phyloP scores from a whole-genome alignment of 2,329 filamentous ascomycete species.

The Escovopsis weberi region DNA sequence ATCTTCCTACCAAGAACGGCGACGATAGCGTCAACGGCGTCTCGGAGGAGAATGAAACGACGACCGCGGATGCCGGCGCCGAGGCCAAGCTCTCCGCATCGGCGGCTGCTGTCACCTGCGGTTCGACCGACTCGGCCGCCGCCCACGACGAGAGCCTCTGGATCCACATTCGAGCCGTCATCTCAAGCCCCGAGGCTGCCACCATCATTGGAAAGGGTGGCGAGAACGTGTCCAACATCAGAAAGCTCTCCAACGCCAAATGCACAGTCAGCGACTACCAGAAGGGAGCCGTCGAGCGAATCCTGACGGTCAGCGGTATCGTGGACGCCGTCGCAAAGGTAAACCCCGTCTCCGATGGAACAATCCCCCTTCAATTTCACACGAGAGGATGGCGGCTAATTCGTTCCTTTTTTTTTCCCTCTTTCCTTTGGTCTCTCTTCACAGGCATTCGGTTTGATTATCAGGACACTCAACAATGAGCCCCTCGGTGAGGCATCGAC shows the following conservation, averaged over 20 bases:
- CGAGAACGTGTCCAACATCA: constrained; percentile 95
- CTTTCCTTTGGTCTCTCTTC: not conserved
- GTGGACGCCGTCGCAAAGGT: constrained; percentile 97
- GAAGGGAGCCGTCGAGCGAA: constrained; percentile 91
- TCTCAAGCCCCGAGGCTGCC: constrained; percentile 91
- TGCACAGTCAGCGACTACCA: constrained; percentile 98
- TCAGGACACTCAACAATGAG: constrained; percentile 96
- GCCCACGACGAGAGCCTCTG: constrained; percentile 83
- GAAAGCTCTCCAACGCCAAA: constrained; percentile 88
- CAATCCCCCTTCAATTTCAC: too few species aligned
- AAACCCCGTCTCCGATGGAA: constrained; percentile 14
- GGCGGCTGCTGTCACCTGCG: constrained; percentile 15
- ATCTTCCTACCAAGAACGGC: constrained; percentile 33
- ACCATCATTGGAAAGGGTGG: constrained; percentile 98
- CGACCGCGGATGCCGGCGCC: constrained; percentile 17
- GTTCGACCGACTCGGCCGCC: constrained; percentile 30
- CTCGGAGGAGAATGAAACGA: constrained; percentile 21
- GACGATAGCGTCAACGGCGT: constrained; percentile 35
- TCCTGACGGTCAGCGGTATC: constrained; percentile 89
- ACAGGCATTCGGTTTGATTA: constrained; percentile 92
- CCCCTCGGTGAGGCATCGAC: constrained; percentile 77
- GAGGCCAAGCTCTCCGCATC: constrained; percentile 21
- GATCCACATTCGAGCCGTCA: constrained; percentile 95
- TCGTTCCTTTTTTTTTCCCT: not conserved
- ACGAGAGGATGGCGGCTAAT: not conserved